Evolutionary conservation across 108 stramenopile species (phyloP).

Genomic region (Cyclotella atomus): DNA sequence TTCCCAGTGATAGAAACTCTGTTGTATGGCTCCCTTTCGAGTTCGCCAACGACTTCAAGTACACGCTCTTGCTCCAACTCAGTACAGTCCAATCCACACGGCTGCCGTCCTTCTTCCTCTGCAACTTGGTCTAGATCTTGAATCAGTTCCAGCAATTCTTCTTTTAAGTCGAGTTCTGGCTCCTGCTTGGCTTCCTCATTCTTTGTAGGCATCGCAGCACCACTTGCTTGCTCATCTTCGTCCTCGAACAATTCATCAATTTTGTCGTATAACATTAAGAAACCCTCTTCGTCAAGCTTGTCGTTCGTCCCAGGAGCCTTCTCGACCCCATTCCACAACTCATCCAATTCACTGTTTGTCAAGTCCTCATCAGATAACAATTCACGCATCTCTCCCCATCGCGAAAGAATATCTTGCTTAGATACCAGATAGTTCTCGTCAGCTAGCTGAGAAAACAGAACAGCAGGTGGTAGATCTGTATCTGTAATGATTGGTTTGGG

Average conservation of each 20-base stretch:
- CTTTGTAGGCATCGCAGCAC: background rate
- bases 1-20: constrained; percentile 14
- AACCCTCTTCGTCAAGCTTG: constrained; percentile 61
- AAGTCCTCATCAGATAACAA: constrained; percentile 75
- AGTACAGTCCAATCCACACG: constrained; percentile 70
- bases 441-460: constrained; percentile 71
- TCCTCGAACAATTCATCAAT: constrained; percentile 85
- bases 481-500: constrained; percentile 49
- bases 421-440: constrained; percentile 65
- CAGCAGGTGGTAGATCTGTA: constrained; percentile 63
- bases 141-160: constrained; percentile 48
- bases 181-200: background rate
- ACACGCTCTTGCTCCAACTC: constrained; percentile 73
- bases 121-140: constrained; percentile 47
- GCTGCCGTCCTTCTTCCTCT: constrained; percentile 56
- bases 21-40: constrained; percentile 69
- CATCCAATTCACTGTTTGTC: constrained; percentile 61
- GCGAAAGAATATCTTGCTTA: constrained; percentile 53
- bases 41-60: constrained; percentile 57
- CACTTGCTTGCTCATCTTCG: constrained; percentile 42
- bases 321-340: constrained; percentile 47
- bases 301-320: constrained; percentile 57
- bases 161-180: constrained; percentile 27
- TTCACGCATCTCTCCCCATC: constrained; percentile 77
- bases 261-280: constrained; percentile 59